Base-by-base conservation (phyloP, 495 filamentous ascomycete genomes). In the Penicillium verhagenii region DNA sequence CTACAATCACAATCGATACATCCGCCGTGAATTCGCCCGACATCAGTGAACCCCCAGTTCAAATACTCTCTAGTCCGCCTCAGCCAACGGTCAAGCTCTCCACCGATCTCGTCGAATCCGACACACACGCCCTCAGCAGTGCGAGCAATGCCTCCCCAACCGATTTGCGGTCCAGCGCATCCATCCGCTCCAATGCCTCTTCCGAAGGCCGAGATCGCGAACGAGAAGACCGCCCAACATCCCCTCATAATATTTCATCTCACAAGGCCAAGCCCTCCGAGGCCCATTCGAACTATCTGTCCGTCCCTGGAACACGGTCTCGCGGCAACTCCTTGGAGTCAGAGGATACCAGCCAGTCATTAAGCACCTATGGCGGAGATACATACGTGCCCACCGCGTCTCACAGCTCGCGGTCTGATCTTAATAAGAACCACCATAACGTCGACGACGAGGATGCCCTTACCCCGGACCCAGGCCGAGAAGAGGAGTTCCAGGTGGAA, bases 221-320 rank as follows among this genome's bases (percentile, higher is more conserved):
- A 54, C 81, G 74, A 62, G 87, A 67, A 52, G 89, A 86, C 64
- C 78, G 90, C 50, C 92, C 91, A n/a, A 91, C 87, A 0, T 96
- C 91, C 39, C 88, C 91, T 0, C 92, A 96, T 70, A 95, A 96
- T 72, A 71, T 96, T 47, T 92, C 90, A 6, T 92, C 88, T 13
- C 89, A 87, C 1, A 72, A 79, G 16, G 68, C 74, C 23, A 79
- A 80, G 58, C 69, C 69, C 57, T 67, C 71, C 13, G 78, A 83
- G 31, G 42, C 71, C 35, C 68, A 80, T 52, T 80, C 82, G 26
- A 80, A 81, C 53, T 87, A 82, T 63, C 73, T 89, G 6, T 74
- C 82, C 0, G 86, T 89, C 0, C 86, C 86, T 10, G 79, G 77
- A 10, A 59, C 71, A 0, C 77, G 84, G 29, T 87, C 85, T 50